phyloP scores from a whole-genome alignment of 192 early-diverging fungal species.

The Coemansia sp. region DNA sequence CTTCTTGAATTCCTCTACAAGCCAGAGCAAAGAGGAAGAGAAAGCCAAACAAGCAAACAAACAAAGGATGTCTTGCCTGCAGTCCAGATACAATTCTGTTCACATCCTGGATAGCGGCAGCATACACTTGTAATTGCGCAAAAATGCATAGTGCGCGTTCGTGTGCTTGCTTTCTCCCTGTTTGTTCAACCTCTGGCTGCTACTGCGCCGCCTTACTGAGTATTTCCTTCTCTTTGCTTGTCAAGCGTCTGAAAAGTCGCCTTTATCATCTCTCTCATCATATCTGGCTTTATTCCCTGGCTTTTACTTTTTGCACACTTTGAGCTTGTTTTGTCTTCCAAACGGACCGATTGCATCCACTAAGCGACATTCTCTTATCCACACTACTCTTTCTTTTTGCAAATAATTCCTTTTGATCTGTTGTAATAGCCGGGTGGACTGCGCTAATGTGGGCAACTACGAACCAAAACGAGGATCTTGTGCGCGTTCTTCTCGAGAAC shows the following conservation, averaged over 20 bases:
- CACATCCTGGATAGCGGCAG: not conserved
- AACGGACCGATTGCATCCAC: conserved; percentile 6
- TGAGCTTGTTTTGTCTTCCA: conserved; percentile 7
- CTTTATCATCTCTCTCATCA: conserved; percentile 2
- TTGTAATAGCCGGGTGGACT: conserved; percentile 72
- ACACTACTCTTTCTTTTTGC: not conserved
- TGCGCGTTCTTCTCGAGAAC: conserved; percentile 71
- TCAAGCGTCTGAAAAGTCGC: not conserved
- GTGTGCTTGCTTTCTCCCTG: not conserved
- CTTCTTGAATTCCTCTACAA: not conserved
- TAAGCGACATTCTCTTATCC: not conserved
- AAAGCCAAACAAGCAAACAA: too few relatives aligned
- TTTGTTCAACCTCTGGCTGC: not conserved
- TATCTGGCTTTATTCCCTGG: not conserved
- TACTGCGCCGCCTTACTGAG: conserved; percentile 7
- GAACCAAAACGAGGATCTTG: conserved; percentile 73
- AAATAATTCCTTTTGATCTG: not conserved
- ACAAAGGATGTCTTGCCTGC: too few relatives aligned
- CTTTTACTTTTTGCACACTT: conserved; percentile 2
- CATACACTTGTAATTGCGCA: not conserved
- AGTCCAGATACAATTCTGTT: not conserved
- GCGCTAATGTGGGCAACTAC: conserved; percentile 89
- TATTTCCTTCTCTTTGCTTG: conserved; percentile 8
- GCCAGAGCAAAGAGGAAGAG: too few relatives aligned
- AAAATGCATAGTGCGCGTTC: not conserved